Base-by-base conservation (phyloP, 2,329 filamentous ascomycete genomes). In the Plectosphaerella sp. region DNA sequence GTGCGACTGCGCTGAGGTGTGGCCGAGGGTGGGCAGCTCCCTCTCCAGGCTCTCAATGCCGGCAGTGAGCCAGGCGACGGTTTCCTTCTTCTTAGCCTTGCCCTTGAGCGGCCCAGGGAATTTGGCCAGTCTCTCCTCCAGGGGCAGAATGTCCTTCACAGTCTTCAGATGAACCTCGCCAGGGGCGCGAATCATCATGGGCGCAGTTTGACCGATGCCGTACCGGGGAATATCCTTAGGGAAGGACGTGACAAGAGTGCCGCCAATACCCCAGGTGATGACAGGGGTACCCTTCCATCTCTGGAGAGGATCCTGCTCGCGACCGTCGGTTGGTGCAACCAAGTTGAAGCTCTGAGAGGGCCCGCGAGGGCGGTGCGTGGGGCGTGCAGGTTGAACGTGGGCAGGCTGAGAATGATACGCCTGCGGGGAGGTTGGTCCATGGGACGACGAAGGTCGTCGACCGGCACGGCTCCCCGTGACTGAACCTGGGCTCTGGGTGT, bases 31-130 rank as follows among this genome's bases (percentile, higher is more conserved):
- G 47, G 72, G 82, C 49, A 72, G 65, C 50, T 70, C 77, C 61
- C 76, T 80, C 64, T 95, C 89, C 36, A 97, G 71, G 1, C 74
- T 73, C 37, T 89, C 86, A 52, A 97, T 93, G 49, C 87, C 90
- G 54, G 80, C 75, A 5, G 78, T 81, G 45, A 99, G 76, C 94
- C 95, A 99, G 2, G 83, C 70, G 43, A 92, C 61, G 0, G 91
- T 82, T 51, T 99, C 93, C 73, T 97, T 99, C 77, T 99, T 99
- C 77, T 96, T 97, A 2, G 86, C 84, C 65, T 97, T 97, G 41
- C 85, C 81, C 67, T 88, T 91, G 25, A 99, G 73, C 3, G 95
- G 94, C 0, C 94, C 94, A 0, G 94, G 94, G 62, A 97, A 97
- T 59, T 86, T 91, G 16, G 83, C 79, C 47, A 94, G 73, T 3